phyloP scores from a whole-genome alignment of 2,329 filamentous ascomycete species.

The Aspergillus sp. region DNA sequence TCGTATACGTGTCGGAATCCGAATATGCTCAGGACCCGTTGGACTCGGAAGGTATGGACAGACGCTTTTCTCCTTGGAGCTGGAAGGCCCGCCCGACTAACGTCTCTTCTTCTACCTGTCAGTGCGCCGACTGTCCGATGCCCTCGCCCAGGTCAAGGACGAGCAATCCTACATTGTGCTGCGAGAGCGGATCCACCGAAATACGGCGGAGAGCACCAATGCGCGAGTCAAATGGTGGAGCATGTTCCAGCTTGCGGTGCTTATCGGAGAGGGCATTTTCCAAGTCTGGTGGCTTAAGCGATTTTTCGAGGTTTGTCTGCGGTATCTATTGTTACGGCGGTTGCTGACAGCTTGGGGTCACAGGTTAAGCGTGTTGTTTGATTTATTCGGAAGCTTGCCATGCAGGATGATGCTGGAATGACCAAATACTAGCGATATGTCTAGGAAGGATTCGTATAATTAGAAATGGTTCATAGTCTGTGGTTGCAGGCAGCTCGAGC shows the following conservation, averaged over 20 bases:
- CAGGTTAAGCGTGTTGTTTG: constrained; percentile 42
- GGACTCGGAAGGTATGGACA: constrained; percentile 67
- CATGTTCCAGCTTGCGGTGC: constrained; percentile 82
- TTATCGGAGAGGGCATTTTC: constrained; percentile 88
- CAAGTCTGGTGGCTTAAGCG: constrained; percentile 99
- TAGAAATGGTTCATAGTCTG: no score
- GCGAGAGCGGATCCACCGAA: constrained; percentile 90
- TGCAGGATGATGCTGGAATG: not conserved
- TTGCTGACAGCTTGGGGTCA: constrained; percentile 6
- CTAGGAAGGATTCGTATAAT: no score
- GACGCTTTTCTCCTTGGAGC: not conserved
- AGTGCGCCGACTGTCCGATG: constrained; percentile 77
- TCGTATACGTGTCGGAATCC: constrained; percentile 88
- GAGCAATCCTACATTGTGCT: constrained; percentile 96
- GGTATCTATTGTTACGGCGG: constrained; percentile 2
- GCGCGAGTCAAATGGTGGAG: constrained; percentile 99
- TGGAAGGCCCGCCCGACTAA: constrained; percentile 2
- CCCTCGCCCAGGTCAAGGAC: constrained; percentile 87
- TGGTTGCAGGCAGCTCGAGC: no score
- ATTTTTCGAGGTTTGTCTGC: constrained; percentile 70
- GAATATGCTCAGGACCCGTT: constrained; percentile 79
- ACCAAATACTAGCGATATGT: no score
- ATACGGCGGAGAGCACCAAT: constrained; percentile 98
- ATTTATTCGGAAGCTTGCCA: constrained; percentile 10
- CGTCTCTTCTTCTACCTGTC: not conserved